Evolutionary conservation across 1,139 yeast genomes (phyloP), one percentile per base, ranked within the genome.

Genomic region (Yamadazyma kanchanaburiensis): DNA sequence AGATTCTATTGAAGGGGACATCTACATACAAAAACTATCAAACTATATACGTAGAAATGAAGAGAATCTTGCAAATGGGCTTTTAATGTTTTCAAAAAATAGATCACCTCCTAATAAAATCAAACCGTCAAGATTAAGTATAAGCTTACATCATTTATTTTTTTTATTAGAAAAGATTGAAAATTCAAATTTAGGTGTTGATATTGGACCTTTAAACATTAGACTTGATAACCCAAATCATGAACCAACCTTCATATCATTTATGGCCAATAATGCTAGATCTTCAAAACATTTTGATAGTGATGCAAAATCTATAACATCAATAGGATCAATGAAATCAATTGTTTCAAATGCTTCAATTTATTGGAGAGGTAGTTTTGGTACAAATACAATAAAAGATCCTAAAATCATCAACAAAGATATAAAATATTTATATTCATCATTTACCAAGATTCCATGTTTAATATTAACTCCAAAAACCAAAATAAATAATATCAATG

Each of bases 371-470:
- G 53, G 59, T 8, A 52, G 58, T 29, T 55, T 60, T 15, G 31
- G 33, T 3, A 18, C 9, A 8, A 30, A 27, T 15, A 49, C 55
- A 29, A 52, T 55, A 32, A 63, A 62, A 39, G 75, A 68, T 40
- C 73, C 74, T 11, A 67, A 63, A 29, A 53, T 58, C 14, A 54
- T 68, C 22, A 58, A 53, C 26, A 65, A 67, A 25, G 83, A 79
- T 45, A 52, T 78, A 30, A 70, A 67, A 40, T 79, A 79, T 51
- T 50, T 79, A 22, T 75, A 77, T 46, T 71, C 80, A n/a, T 77
- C 81, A 7, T 79, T 79, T 51, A 74, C 83, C 7, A 78, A 78
- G 42, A 60, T 79, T 21, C 86, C 86, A 0, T 77, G 85, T 46
- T 61, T 79, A 31, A 60, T 80, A 19, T 50, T 79, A 30, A 70